Conservation (phyloP, 1,284 basidiomycete genomes). For the Ganoderma lingzhi region DNA sequence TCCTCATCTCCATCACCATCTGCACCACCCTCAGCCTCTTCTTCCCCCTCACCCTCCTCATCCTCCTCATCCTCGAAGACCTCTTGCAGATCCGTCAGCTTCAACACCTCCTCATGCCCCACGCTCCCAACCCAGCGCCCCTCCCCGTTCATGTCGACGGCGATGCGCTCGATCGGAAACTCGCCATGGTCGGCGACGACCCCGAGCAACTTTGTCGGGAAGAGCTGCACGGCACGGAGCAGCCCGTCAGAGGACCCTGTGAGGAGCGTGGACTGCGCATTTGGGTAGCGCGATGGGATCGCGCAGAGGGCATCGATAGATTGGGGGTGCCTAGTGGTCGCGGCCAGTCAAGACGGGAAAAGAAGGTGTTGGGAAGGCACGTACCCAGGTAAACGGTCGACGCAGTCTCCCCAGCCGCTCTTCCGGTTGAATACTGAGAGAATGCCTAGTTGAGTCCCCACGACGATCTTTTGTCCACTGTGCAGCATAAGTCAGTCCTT, state of each 20-base stretch:
- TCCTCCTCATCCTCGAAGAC: conserved; percentile 60
- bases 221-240: conserved; percentile 88
- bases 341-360: not conserved
- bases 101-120: conserved; percentile 90
- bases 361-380: conserved; percentile 26
- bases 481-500: not conserved
- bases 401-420: conserved; percentile 91
- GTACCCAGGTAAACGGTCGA: conserved; percentile 91
- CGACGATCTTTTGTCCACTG: conserved; percentile 82
- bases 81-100: conserved; percentile 82
- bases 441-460: conserved; percentile 93
- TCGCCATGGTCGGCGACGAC: conserved; percentile 91
- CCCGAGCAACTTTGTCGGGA: conserved; percentile 91
- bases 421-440: conserved; percentile 89
- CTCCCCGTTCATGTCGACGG: conserved; percentile 60
- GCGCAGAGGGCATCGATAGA: conserved; percentile 87
- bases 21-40: conserved; percentile 45
- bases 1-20: conserved; percentile 15
- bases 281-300: conserved; percentile 71
- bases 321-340: conserved; percentile 73
- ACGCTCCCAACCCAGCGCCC: conserved; percentile 90
- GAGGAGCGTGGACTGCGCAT: conserved; percentile 78
- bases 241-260: conserved; percentile 96
- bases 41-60: conserved; percentile 28
- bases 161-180: conserved; percentile 91